Base-by-base conservation (phyloP, 176 grass and related monocot genomes). In the Chrysopogon serrulatus region DNA sequence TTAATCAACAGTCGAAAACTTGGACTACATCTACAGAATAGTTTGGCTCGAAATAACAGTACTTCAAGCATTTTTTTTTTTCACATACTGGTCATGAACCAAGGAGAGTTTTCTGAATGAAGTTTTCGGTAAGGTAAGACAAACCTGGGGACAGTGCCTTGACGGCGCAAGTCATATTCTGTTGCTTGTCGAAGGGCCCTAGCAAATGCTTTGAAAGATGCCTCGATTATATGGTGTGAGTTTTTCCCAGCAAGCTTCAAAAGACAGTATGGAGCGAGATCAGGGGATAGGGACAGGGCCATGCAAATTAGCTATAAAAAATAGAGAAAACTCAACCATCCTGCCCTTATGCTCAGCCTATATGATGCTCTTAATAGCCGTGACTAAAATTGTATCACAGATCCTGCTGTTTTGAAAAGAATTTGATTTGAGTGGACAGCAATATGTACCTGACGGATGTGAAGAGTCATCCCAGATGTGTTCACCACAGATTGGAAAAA, bases 391-490 rank as follows among this genome's bases (percentile, higher is more conserved):
- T 75, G 12, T 23, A 41, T 28, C 15, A 24, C 27, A 43, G 43
- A 45, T 49, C 21, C 54, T 77, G 33, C n/a, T 33, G 3, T 85
- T 75, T 16, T 11, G 16, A 82, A 37, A 8, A 79, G 5, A 71
- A 59, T 54, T 78, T 36, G 31, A 68, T 74, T 44, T 9, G 17
- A 73, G 54, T 10, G 5, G 19, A 62, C 49, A 78, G 15, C 19
- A 85, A 15, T 14, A 86, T 65, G 44, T 92, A 98, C 93, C 91
- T 98, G 96, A 72, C 77, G 91, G 69, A 98, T 95, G 78, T 98
- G 96, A 87, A 98, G 93, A 3, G 93, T 98, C 96, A 98, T 98
- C 40, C 96, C 93, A 83, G 96, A 98, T 66, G 93, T 98, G 79
- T 98, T 98, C 65, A 87, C 96, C 30, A 95, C 28, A 68, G 93